Conservation (phyloP, 495 filamentous ascomycete genomes). For the Entonaema liquescens region DNA sequence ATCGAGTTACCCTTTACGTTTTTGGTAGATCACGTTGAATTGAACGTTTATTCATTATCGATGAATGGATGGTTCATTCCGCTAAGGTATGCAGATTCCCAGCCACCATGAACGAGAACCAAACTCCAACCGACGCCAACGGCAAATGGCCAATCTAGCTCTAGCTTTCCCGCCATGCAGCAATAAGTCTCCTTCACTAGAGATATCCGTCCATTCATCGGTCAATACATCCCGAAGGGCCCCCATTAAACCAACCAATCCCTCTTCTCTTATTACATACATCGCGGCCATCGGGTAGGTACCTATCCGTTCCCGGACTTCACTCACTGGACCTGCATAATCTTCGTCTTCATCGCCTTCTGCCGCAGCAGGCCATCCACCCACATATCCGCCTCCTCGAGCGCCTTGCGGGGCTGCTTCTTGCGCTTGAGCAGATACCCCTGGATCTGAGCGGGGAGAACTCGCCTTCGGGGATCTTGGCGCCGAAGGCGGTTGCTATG, state of each 20-base stretch:
- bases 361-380: constrained; percentile 55
- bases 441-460: constrained; percentile 76
- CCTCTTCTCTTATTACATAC: too few species aligned
- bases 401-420: constrained; percentile 65
- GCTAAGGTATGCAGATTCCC: neutral
- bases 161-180: neutral
- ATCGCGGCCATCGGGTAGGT: neutral
- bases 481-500: constrained; percentile 57
- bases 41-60: neutral
- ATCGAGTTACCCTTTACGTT: neutral
- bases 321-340: constrained; percentile 48
- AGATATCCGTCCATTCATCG: too few species aligned
- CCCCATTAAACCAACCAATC: too few species aligned
- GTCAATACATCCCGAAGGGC: too few species aligned
- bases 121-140: neutral
- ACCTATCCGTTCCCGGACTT: neutral
- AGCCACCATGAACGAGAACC: neutral
- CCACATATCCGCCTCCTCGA: constrained; percentile 66
- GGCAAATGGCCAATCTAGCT: neutral
- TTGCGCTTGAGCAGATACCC: constrained; percentile 72
- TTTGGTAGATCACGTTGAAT: neutral
- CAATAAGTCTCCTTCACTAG: too few species aligned
- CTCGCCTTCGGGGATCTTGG: constrained; percentile 55
- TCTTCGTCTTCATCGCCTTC: constrained; percentile 53
- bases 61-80: too few species aligned